Evolutionary conservation across 345 rosid genomes (phyloP).

Genomic region (Boechera divaricarpa): DNA sequence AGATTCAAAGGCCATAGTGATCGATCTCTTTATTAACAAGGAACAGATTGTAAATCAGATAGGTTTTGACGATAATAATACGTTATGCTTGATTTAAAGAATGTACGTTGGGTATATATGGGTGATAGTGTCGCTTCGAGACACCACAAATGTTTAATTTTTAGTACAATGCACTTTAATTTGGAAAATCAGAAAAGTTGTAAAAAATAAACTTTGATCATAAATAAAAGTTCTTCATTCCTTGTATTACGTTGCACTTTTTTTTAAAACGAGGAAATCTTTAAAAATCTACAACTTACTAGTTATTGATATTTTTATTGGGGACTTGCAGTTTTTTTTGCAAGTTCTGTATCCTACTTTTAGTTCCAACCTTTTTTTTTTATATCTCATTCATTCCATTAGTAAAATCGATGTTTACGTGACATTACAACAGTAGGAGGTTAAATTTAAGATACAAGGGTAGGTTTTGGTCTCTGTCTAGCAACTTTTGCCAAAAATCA

Average conservation of each 20-base stretch:
- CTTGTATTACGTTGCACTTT: not conserved
- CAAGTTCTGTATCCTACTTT: too few species aligned
- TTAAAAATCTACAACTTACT: not conserved
- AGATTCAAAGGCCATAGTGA: not conserved
- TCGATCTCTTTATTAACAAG: not conserved
- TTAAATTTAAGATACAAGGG: too few species aligned
- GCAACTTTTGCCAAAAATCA: too few species aligned
- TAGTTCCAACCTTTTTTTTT: not conserved
- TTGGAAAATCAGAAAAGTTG: not conserved
- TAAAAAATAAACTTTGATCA: too few species aligned
- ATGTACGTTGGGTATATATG: not conserved
- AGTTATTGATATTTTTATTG: not conserved
- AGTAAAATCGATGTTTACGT: not conserved
- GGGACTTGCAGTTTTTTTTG: not conserved
- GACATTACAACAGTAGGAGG: not conserved
- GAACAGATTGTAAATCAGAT: not conserved
- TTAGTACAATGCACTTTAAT: not conserved
- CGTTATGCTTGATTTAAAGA: not conserved
- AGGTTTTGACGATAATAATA: not conserved
- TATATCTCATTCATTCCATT: not conserved
- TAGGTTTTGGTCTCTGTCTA: too few species aligned
- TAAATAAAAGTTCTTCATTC: not conserved
- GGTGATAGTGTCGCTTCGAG: conserved; percentile 3
- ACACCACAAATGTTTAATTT: conserved; percentile 10
- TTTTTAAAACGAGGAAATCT: not conserved